phyloP scores from a whole-genome alignment of 495 filamentous ascomycete species.

The Astrothelium macrocarpum region DNA sequence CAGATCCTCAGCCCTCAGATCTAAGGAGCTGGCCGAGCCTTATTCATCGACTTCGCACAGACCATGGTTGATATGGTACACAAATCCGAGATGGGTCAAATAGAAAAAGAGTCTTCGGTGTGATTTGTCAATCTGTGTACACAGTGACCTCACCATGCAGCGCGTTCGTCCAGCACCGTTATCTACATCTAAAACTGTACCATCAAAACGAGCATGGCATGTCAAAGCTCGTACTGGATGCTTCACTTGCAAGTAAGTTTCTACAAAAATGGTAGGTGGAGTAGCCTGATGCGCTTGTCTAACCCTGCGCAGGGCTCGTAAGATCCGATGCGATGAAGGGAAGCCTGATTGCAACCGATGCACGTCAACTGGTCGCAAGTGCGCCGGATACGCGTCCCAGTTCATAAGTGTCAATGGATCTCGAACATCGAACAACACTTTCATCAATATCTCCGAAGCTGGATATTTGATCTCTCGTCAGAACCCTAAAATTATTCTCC shows the following conservation, averaged over 20 bases:
- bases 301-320: slow-evolving; percentile 8
- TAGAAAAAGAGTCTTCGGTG: neutral
- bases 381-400: slow-evolving; percentile 13
- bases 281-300: neutral
- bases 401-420: neutral
- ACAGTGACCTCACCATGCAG: neutral
- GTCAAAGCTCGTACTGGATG: neutral
- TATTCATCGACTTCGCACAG: neutral
- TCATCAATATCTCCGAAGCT: neutral
- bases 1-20: too few relatives aligned
- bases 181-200: neutral
- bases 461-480: neutral
- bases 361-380: slow-evolving; percentile 16
- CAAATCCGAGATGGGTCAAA: neutral
- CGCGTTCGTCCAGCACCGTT: neutral
- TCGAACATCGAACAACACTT: neutral
- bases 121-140: neutral
- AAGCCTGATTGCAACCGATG: slow-evolving; percentile 18
- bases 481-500: neutral
- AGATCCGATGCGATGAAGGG: slow-evolving; percentile 17
- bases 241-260: neutral
- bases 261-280: neutral
- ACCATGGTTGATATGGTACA: neutral
- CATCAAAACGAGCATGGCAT: neutral
- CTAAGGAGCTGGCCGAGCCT: neutral